Conservation (phyloP, 1,139 yeast species). For the Hemisphaericaspora lyxosophila region DNA sequence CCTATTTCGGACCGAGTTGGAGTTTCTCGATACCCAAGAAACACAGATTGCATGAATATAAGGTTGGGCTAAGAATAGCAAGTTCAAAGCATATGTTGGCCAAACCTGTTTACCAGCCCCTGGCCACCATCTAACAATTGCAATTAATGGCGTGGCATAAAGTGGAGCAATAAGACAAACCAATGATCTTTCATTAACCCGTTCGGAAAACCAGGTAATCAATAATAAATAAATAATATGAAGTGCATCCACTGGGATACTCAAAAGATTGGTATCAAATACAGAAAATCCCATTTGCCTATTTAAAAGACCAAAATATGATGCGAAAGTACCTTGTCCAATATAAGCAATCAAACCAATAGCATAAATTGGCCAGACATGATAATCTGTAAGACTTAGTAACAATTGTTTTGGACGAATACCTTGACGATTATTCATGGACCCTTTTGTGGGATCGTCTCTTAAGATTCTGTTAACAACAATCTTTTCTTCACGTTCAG, state of each 20-base stretch:
- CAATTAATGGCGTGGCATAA: constrained; percentile 36
- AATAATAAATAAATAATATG: constrained; percentile 36
- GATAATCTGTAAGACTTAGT: constrained; percentile 47
- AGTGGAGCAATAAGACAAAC: constrained; percentile 34
- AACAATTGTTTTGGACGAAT: constrained; percentile 38
- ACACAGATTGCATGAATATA: constrained; percentile 17
- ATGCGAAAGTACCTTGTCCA: constrained; percentile 36
- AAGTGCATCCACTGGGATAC: constrained; percentile 48
- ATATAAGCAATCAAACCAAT: constrained; percentile 48
- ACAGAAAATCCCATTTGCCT: constrained; percentile 56
- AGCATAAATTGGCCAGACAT: constrained; percentile 57
- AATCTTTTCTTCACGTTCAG: constrained; percentile 36
- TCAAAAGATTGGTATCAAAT: constrained; percentile 49
- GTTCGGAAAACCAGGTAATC: constrained; percentile 39
- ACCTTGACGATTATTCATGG: constrained; percentile 62
- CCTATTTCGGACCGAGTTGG: constrained; percentile 56
- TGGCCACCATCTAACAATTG: constrained; percentile 47
- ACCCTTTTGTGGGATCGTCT: constrained; percentile 69
- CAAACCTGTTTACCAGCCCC: constrained; percentile 46
- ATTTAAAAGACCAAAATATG: constrained; percentile 54
- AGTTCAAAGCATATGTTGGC: constrained; percentile 51
- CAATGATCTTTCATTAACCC: constrained; percentile 31
- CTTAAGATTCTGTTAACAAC: constrained; percentile 47
- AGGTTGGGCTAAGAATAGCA: constrained; percentile 42
- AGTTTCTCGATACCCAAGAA: constrained; percentile 56